Percentiles rank a stretch among this genome's conserved stretches.
phyloP scores from a whole-genome alignment of 192 early-diverging fungal genomes.

The Umbelopsis isabellina region DNA sequence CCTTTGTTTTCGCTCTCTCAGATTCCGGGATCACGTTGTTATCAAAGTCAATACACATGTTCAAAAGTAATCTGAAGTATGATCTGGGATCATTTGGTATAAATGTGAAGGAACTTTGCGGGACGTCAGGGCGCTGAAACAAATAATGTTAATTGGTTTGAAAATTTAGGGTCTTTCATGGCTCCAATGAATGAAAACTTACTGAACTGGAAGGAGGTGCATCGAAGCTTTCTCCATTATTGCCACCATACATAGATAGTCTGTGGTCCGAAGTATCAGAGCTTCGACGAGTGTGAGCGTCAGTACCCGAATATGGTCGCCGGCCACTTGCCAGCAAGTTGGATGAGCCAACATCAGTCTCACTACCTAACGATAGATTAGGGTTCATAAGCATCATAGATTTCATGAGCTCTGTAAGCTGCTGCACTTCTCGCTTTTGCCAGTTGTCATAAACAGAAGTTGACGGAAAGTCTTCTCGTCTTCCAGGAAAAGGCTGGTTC shows the following conservation, averaged over 20 bases:
- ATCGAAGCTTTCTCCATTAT: background rate
- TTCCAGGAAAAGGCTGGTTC: conserved; percentile 38
- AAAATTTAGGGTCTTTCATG: too few relatives aligned
- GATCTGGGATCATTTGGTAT: conserved; percentile 62
- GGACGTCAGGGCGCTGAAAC: conserved; percentile 21
- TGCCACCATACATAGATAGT: background rate
- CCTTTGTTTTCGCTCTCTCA: conserved; percentile 41
- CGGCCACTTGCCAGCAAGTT: conserved; percentile 22
- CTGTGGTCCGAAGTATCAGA: conserved; percentile 12
- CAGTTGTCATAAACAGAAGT: conserved; percentile 56
- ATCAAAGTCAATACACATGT: conserved; percentile 67
- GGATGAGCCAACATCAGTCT: conserved; percentile 26
- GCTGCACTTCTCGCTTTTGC: conserved; percentile 54
- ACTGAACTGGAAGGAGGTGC: conserved; percentile 1
- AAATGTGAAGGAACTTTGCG: conserved; percentile 48
- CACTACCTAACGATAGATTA: conserved; percentile 34
- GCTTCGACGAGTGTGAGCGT: background rate
- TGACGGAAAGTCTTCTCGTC: conserved; percentile 51
- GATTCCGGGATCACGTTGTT: conserved; percentile 36
- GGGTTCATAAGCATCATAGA: conserved; percentile 41
- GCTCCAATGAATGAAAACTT: conserved; percentile 24
- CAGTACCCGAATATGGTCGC: background rate
- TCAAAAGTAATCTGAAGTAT: conserved; percentile 63
- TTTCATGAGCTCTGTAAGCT: conserved; percentile 52
- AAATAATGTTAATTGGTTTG: background rate